Evolutionary conservation across 2,329 filamentous ascomycete species (phyloP).

Genomic region (Xenosphaeropsis pyriputrescens): DNA sequence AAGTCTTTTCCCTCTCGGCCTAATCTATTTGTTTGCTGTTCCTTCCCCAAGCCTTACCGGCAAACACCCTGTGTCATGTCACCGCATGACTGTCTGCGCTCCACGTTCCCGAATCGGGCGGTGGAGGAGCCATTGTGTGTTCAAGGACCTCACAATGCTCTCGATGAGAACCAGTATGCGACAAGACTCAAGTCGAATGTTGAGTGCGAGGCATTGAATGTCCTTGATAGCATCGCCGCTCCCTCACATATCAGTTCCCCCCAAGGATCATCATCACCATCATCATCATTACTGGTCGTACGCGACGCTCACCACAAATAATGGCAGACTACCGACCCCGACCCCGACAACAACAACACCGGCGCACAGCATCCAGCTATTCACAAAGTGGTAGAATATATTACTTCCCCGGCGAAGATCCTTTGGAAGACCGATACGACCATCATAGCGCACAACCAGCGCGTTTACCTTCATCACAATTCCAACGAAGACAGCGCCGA

Average conservation of each 20-base stretch:
- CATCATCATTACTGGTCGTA: no score
- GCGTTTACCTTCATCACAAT: conserved; percentile 24
- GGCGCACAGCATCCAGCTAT: neutral
- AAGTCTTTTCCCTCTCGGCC: no score
- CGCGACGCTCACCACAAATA: no score
- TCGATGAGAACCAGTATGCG: no score
- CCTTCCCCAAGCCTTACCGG: conserved; percentile 5
- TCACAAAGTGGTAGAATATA: conserved; percentile 12
- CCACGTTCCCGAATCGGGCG: neutral
- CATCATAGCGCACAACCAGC: conserved; percentile 2
- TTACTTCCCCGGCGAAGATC: conserved; percentile 10
- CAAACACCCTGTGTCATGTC: conserved; percentile 5
- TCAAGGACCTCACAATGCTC: conserved; percentile 7
- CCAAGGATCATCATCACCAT: no score
- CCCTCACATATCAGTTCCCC: neutral
- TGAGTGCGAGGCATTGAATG: no score
- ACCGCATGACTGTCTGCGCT: conserved; percentile 5
- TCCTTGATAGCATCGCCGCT: neutral
- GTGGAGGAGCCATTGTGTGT: conserved; percentile 4
- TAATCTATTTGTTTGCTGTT: no score
- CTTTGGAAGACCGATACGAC: conserved; percentile 2
- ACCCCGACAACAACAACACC: neutral
- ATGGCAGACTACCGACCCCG: no score
- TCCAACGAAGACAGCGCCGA: conserved; percentile 32
- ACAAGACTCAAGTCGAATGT: no score